Evolutionary conservation across 805 yeast species (phyloP), one percentile per base, ranked within the genome.

Genomic region (Barnettozyma wickerhamii): DNA sequence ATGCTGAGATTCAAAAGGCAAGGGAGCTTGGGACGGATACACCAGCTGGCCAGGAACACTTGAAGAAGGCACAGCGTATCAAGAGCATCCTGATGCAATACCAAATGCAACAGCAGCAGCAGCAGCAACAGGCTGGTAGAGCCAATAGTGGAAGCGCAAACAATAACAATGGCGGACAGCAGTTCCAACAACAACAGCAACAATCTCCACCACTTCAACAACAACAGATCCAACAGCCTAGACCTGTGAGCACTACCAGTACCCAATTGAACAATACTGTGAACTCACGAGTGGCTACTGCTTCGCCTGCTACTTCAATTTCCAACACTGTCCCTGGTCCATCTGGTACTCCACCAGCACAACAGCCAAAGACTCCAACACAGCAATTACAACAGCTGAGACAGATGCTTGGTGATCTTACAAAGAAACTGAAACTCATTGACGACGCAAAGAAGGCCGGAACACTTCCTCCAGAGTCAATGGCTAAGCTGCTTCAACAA

Each of bases 11-110:
- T 24, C 77, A 75, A 18, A 73, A 75, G 50, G 89, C 88, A 2
- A 77, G 75, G 50, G 72, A 72, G 14, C 72, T 81, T 1, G 86
- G 87, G 3, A 68, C 69, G 26, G 75, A 72, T 19, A 71, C 81
- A 0, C 78, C 74, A 0, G 77, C 69, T 43, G 88, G 87, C 15
- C 74, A 75, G 50, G 80, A 77, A 46, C 82, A 81, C 50, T 62
- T 76, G 50, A 69, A 68, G 45, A 77, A 75, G 46, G 88, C 87
- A 4, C 79, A 81, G 33, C 73, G 72, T 40, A 77, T 83, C 47
- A 81, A 77, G 56, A 75, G 74, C 33, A 67, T 82, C 26, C 66
- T 83, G 53, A 64, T 79, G 37, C 75, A 73, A 41, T 77, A 74
- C 51, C 75, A 72, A 45, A 68, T 67, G 10, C 77, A 75, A 47